phyloP scores from a whole-genome alignment of 2,329 filamentous ascomycete genomes.

The Penicillium decumbens region DNA sequence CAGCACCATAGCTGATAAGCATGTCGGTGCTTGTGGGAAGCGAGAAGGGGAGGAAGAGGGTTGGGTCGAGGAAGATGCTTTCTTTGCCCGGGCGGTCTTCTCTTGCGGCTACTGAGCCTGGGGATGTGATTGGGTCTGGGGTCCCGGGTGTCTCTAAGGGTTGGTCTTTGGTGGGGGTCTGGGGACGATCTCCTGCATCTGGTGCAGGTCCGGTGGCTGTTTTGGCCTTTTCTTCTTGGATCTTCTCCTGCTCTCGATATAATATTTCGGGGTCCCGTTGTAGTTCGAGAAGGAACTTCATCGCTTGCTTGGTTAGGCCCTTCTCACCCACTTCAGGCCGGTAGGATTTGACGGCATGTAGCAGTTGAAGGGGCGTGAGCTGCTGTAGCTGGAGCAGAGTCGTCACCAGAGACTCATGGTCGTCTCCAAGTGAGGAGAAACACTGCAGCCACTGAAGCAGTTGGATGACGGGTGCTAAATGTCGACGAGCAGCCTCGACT shows the following conservation, averaged over 20 bases:
- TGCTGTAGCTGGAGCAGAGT: slow-evolving; percentile 85
- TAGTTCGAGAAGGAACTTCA: slow-evolving; percentile 76
- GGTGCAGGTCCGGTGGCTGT: slow-evolving; percentile 13
- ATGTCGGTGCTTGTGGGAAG: slow-evolving; percentile 95
- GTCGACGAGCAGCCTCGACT: slow-evolving; percentile 73
- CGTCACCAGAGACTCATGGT: slow-evolving; percentile 79
- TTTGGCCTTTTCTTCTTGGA: slow-evolving; percentile 27
- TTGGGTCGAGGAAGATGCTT: slow-evolving; percentile 71
- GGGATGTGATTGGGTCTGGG: slow-evolving; percentile 21
- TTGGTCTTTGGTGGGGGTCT: slow-evolving; percentile 26
- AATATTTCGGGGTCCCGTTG: slow-evolving; percentile 68
- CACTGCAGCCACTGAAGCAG: slow-evolving; percentile 96
- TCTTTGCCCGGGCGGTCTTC: slow-evolving; percentile 29
- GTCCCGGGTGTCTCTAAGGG: slow-evolving; percentile 16
- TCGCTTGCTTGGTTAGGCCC: slow-evolving; percentile 76
- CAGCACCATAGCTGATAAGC: slow-evolving; percentile 90
- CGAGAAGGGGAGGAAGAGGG: slow-evolving; percentile 90
- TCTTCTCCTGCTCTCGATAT: slow-evolving; percentile 33
- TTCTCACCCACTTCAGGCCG: slow-evolving; percentile 94
- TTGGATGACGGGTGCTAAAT: slow-evolving; percentile 87
- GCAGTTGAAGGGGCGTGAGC: slow-evolving; percentile 78
- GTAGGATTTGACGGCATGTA: slow-evolving; percentile 90
- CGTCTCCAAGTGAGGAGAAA: slow-evolving; percentile 89
- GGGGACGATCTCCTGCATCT: slow-evolving; percentile 24
- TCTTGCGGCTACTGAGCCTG: slow-evolving; percentile 19